Evolutionary conservation across 306 rosid genomes (phyloP).

Genomic region (Astragalus membranaceus): DNA sequence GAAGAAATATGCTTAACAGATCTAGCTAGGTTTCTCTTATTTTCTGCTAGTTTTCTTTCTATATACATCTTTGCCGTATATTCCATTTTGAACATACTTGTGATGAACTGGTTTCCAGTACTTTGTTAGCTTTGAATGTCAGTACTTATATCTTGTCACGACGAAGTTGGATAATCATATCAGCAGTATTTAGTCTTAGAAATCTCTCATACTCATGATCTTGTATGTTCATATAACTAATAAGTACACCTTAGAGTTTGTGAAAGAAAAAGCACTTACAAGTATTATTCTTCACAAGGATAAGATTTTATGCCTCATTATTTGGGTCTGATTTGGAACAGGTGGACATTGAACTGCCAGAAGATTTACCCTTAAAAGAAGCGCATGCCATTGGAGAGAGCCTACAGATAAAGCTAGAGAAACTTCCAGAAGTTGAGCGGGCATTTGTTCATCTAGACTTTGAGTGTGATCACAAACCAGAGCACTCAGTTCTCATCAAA

Average conservation of each 20-base stretch:
- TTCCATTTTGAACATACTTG: not conserved
- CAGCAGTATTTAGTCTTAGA: not conserved
- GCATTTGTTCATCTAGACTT: constrained; percentile 91
- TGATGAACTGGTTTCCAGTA: not conserved
- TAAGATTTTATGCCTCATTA: not conserved
- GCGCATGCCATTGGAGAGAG: constrained; percentile 78
- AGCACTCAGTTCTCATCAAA: constrained; percentile 65
- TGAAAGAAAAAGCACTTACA: not conserved
- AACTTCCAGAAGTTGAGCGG: constrained; percentile 75
- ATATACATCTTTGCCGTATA: too few relatives aligned
- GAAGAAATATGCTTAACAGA: not conserved
- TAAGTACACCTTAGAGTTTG: not conserved
- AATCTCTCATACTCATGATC: not conserved
- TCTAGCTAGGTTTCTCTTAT: not conserved
- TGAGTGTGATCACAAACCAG: constrained; percentile 97
- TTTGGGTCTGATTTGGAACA: constrained; percentile 33
- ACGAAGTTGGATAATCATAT: not conserved
- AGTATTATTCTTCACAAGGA: too few relatives aligned
- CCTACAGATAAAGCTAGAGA: constrained; percentile 67
- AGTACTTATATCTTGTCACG: not conserved
- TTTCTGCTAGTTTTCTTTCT: not conserved
- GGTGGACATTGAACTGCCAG: constrained; percentile 95
- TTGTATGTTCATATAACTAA: not conserved
- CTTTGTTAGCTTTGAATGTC: not conserved
- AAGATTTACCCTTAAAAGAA: constrained; percentile 70